phyloP scores from a whole-genome alignment of 1,284 basidiomycete genomes.

The Neonothopanus nambi region DNA sequence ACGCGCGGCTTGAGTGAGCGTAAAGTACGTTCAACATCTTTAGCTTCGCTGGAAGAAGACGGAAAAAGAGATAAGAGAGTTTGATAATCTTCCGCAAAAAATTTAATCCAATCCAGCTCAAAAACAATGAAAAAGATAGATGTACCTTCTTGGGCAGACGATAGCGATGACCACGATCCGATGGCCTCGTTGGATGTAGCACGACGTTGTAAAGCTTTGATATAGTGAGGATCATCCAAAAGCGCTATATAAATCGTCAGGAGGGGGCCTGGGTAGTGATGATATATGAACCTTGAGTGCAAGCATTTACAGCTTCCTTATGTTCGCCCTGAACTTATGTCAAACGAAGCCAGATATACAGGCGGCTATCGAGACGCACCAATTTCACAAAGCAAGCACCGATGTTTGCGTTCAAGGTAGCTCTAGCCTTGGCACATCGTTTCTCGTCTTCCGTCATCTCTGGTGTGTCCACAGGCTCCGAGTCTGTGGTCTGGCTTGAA shows the following conservation, averaged over 20 bases:
- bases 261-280: conserved; percentile 3
- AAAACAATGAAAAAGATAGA: conserved; percentile 7
- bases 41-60: conserved; percentile 50
- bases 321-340: conserved; percentile 57
- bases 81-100: conserved; percentile 66
- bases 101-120: conserved; percentile 13
- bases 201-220: conserved; percentile 88
- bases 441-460: conserved; percentile 36
- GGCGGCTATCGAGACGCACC: conserved; percentile 41
- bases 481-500: conserved; percentile 5
- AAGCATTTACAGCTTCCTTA: conserved; percentile 75
- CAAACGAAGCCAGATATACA: background rate
- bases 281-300: conserved; percentile 59
- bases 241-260: conserved; percentile 58
- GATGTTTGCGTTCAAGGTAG: conserved; percentile 77
- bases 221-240: conserved; percentile 78
- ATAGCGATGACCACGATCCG: conserved; percentile 80
- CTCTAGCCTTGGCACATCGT: conserved; percentile 56
- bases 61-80: conserved; percentile 66
- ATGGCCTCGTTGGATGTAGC: conserved; percentile 83
- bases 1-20: conserved; percentile 62
- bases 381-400: conserved; percentile 79
- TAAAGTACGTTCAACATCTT: conserved; percentile 52
- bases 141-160: conserved; percentile 82
- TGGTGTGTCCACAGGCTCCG: conserved; percentile 23